These are phyloP conservation scores for Sporothrix globosa DNA, from an alignment of 2,329 filamentous ascomycete genomes.

Conservation along the genomic window DNA sequence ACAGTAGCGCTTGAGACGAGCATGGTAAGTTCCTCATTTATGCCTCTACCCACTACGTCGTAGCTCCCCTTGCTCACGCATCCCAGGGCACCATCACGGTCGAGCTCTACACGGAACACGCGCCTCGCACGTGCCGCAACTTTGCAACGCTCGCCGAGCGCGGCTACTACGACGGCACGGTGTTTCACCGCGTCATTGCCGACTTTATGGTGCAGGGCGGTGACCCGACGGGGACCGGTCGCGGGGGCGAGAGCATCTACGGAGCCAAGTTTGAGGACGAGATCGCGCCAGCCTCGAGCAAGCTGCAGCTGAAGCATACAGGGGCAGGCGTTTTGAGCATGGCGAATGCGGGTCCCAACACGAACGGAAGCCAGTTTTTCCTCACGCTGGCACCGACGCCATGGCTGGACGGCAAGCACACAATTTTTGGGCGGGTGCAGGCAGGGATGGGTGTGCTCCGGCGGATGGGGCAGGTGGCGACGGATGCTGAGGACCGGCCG, in stretches of 20 bases:
- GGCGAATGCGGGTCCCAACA: constrained; percentile 92
- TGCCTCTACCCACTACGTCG: neutral
- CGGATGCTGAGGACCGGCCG: constrained; percentile 77
- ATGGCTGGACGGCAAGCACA: constrained; percentile 96
- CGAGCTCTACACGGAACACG: constrained; percentile 88
- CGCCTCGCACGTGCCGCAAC: constrained; percentile 86
- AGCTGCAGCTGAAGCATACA: constrained; percentile 72
- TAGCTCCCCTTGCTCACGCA: constrained; percentile 9
- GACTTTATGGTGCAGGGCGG: constrained; percentile 97
- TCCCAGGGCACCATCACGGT: constrained; percentile 76
- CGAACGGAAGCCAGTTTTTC: constrained; percentile 95
- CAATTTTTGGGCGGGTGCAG: constrained; percentile 91
- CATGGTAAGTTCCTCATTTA: constrained; percentile 61
- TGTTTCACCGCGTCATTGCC: constrained; percentile 94
- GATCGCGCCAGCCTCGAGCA: constrained; percentile 54
- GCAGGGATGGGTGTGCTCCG: constrained; percentile 80
- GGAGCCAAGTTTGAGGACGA: constrained; percentile 95
- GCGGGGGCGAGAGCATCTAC: constrained; percentile 86
- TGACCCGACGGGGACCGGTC: constrained; percentile 90
- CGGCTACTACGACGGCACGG: constrained; percentile 83
- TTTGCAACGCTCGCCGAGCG: constrained; percentile 77
- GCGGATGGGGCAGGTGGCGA: constrained; percentile 86
- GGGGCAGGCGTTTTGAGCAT: constrained; percentile 93
- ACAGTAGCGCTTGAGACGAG: constrained; percentile 81
- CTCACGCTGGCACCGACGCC: constrained; percentile 92